Evolutionary conservation across 495 filamentous ascomycete genomes (phyloP).

Genomic region (Tuber magnatum): DNA sequence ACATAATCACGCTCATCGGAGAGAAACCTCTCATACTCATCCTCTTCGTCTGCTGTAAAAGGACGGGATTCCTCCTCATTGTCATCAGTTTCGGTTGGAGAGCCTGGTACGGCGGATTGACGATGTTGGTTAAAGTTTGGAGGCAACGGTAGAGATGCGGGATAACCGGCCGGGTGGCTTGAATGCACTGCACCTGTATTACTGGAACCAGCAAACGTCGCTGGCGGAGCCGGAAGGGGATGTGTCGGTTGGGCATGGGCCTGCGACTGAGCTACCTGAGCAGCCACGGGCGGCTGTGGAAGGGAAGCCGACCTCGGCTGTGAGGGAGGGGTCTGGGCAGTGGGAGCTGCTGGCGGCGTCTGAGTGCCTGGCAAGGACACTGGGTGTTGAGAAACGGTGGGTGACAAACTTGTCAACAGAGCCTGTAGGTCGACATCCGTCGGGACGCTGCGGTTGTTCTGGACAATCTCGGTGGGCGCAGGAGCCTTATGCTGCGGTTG

Average conservation of each 20-base stretch:
- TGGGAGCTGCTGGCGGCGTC: conserved; percentile 23
- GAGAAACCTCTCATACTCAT: conserved; percentile 75
- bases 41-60: conserved; percentile 46
- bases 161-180: conserved; percentile 36
- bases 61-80: conserved; percentile 38
- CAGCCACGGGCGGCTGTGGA: conserved; percentile 33
- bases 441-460: conserved; percentile 34
- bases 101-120: conserved; percentile 26
- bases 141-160: conserved; percentile 37
- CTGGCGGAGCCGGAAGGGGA: conserved; percentile 33
- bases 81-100: conserved; percentile 33
- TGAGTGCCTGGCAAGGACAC: conserved; percentile 26
- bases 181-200: conserved; percentile 33
- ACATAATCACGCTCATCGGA: conserved; percentile 72
- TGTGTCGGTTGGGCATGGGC: conserved; percentile 36
- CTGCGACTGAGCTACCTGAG: conserved; percentile 22
- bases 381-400: conserved; percentile 34
- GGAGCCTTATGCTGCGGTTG: conserved; percentile 41
- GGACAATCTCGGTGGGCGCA: conserved; percentile 29
- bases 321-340: conserved; percentile 31
- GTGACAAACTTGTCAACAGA: conserved; percentile 41
- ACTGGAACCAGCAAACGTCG: conserved; percentile 32
- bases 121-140: conserved; percentile 40
- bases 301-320: conserved; percentile 38
- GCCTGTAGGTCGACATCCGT: conserved; percentile 42